Evolutionary conservation across 2,329 filamentous ascomycete species (phyloP).

Genomic region (Colletotrichum melonis): DNA sequence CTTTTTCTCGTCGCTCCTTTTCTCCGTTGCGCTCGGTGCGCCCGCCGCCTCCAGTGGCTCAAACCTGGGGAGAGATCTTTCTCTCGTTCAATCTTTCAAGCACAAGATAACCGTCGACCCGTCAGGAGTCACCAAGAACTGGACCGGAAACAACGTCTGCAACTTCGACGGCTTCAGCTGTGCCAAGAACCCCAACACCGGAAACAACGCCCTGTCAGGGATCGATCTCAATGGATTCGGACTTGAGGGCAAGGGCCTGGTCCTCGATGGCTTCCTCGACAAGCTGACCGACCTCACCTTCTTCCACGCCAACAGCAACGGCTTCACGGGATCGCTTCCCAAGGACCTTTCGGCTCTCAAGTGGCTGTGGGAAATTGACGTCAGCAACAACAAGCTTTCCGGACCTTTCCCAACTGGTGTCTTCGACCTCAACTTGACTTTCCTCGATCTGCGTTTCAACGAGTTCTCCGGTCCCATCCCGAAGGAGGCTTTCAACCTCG

Average conservation of each 20-base stretch:
- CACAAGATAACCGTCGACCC: slow-evolving; percentile 9
- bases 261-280: slow-evolving; percentile 13
- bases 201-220: background rate
- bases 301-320: slow-evolving; percentile 22
- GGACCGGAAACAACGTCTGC: slow-evolving; percentile 10
- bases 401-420: background rate
- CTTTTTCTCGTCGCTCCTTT: slow-evolving; percentile 25
- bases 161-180: slow-evolving; percentile 15
- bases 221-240: slow-evolving; percentile 9
- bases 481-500: background rate
- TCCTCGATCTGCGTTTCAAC: slow-evolving; percentile 17
- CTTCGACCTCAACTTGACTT: background rate
- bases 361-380: slow-evolving; percentile 10
- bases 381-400: slow-evolving; percentile 11
- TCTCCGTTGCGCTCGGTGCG: slow-evolving; percentile 9
- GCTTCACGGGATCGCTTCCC: slow-evolving; percentile 9
- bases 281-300: slow-evolving; percentile 20
- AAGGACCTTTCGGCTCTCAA: slow-evolving; percentile 9
- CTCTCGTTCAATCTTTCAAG: background rate
- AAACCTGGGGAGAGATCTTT: slow-evolving; percentile 14
- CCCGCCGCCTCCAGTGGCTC: background rate
- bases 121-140: slow-evolving; percentile 1
- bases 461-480: slow-evolving; percentile 7
- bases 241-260: background rate
- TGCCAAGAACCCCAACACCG: slow-evolving; percentile 7